phyloP scores from a whole-genome alignment of 2,329 filamentous ascomycete genomes.

The Claviceps humidiphila region DNA sequence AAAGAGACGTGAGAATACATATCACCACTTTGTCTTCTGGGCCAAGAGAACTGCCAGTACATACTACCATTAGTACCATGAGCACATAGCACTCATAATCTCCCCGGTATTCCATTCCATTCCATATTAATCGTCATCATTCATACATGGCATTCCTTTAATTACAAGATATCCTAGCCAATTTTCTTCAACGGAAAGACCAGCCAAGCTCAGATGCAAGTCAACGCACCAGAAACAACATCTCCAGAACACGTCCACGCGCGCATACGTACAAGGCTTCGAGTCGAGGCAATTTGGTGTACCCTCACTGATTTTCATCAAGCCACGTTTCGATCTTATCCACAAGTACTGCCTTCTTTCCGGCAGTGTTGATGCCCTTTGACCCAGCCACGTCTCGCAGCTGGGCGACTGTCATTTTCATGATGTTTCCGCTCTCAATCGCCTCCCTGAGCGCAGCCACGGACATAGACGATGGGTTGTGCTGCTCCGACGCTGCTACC shows the following conservation, averaged over 20 bases:
- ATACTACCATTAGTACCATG: no score
- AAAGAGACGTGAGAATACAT: no score
- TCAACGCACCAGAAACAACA: neutral
- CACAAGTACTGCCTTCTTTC: conserved; percentile 40
- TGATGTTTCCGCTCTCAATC: conserved; percentile 31
- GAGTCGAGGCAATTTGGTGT: neutral
- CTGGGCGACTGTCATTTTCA: conserved; percentile 41
- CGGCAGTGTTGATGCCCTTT: conserved; percentile 34
- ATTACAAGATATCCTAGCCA: no score
- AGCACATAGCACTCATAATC: no score
- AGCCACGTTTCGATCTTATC: conserved; percentile 45
- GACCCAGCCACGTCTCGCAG: conserved; percentile 35
- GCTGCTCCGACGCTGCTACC: conserved; percentile 18
- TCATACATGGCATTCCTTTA: no score
- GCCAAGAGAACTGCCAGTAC: no score
- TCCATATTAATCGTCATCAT: no score
- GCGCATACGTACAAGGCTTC: neutral
- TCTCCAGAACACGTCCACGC: neutral
- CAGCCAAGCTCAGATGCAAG: neutral
- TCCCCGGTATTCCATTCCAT: no score
- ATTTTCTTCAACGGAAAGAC: neutral
- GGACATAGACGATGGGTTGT: conserved; percentile 23
- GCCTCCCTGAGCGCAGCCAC: conserved; percentile 33
- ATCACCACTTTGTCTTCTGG: no score
- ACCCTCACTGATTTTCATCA: conserved; percentile 26